These are phyloP conservation scores for Prunus mongolica DNA, from an alignment of 306 rosid genomes.

Conservation along the genomic window DNA sequence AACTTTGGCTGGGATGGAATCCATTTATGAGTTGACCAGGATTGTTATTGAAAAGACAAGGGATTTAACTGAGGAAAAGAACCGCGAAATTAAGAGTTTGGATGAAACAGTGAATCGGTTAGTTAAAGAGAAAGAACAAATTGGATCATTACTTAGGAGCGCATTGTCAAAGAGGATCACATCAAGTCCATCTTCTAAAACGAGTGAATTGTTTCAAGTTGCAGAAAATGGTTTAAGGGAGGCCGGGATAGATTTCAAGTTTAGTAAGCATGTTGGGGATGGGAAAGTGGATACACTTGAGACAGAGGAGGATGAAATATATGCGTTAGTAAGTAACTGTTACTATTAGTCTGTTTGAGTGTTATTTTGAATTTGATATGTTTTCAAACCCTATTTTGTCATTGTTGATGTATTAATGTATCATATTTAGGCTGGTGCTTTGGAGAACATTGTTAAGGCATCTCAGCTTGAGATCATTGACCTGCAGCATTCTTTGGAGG, in stretches of 20 bases:
- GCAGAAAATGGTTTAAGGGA: conserved; percentile 91
- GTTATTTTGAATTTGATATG: not conserved
- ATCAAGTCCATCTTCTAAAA: conserved; percentile 48
- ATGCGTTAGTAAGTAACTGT: conserved; percentile 54
- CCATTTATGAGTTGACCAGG: conserved; percentile 60
- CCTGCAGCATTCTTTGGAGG: conserved; percentile 68
- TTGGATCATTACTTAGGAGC: conserved; percentile 86
- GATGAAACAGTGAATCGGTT: conserved; percentile 65
- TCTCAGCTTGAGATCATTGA: conserved; percentile 96
- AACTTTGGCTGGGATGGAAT: conserved; percentile 92
- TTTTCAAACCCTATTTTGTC: conserved; percentile 8
- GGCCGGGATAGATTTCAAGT: conserved; percentile 87
- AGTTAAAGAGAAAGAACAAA: conserved; percentile 81
- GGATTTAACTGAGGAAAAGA: conserved; percentile 65
- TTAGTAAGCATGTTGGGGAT: conserved; percentile 66
- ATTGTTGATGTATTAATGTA: conserved; percentile 25
- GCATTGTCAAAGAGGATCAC: conserved; percentile 69
- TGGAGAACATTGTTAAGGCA: conserved; percentile 88
- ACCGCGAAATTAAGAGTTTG: conserved; percentile 51
- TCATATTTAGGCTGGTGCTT: conserved; percentile 74
- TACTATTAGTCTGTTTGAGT: conserved; percentile 13
- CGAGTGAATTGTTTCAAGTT: conserved; percentile 63
- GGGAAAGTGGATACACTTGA: conserved; percentile 31
- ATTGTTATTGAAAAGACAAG: conserved; percentile 58
- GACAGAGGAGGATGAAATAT: conserved; percentile 73